Evolutionary conservation across 768 basidiomycete species (phyloP), one percentile per base, ranked within the genome.

Genomic region (Leccinellum rugosiceps): DNA sequence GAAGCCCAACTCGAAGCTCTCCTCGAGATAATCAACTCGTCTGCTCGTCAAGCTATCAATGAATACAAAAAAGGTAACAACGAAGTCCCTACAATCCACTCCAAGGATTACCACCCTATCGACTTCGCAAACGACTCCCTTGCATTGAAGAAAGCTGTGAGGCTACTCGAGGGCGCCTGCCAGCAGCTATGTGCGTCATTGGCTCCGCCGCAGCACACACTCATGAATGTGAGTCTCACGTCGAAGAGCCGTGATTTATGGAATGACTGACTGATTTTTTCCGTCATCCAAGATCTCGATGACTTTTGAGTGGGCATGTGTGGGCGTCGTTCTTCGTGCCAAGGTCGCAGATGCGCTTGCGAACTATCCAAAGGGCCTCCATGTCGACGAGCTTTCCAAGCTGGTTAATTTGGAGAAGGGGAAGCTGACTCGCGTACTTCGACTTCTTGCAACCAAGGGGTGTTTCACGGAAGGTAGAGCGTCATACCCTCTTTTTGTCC

Each of bases 371-470:
- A 30, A 68, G 10, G 74, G 74, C 26, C 57, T 73, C 19, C 66
- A 63, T 35, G 59, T 71, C 8, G 54, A 61, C 1, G 64, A 71
- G 48, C 65, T 74, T 13, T 46, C 68, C n/a, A 57, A 61, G 49
- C 38, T 61, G 45, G 64, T 71, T 19, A 56, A 49, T 9, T 30
- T 72, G 34, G 68, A 72, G 44, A 60, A 59, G 43, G 62, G 60
- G 2, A 74, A 75, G 43, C 69, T 74, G 15, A 47, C 59, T 43
- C 71, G 69, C 4, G 50, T 74, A 21, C 61, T 74, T 19, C 68
- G 74, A 32, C 55, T 65, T 6, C 71, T 74, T 26, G 67, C 73
- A 0, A 62, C 65, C 15, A 66, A 65, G 28, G 69, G 71, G 13
- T 70, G 64, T 44, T 74, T 74, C 55, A 62, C 41, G 1, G 74